Percentiles rank a stretch among this genome's conserved stretches.
Conservation (phyloP, 768 basidiomycete species). For the Leucocoprinus birnbaumii region DNA sequence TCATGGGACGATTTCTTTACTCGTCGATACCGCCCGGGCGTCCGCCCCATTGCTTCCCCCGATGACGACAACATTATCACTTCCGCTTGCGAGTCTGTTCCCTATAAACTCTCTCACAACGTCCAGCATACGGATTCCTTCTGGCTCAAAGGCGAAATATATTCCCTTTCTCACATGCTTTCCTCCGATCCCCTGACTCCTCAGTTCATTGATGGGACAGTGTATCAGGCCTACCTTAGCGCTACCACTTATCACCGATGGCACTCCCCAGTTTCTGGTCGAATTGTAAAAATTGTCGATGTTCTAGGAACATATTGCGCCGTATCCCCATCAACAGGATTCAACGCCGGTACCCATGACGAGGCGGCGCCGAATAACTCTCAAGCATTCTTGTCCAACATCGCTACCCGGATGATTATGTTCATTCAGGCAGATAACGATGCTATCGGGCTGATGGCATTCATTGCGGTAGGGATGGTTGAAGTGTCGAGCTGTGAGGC, state of each 20-base stretch:
- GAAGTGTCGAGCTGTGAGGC: slow-evolving; percentile 60
- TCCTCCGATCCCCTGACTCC: slow-evolving; percentile 33
- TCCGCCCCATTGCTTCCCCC: slow-evolving; percentile 35
- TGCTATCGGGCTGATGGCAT: slow-evolving; percentile 52
- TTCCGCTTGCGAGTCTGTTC: slow-evolving; percentile 51
- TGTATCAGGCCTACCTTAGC: slow-evolving; percentile 58
- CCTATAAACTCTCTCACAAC: slow-evolving; percentile 36
- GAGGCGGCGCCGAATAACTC: slow-evolving; percentile 20
- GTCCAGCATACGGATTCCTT: slow-evolving; percentile 44
- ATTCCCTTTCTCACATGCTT: slow-evolving; percentile 58
- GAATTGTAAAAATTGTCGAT: slow-evolving; percentile 34
- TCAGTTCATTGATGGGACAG: slow-evolving; percentile 45
- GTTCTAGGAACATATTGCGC: slow-evolving; percentile 53
- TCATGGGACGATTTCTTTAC: slow-evolving; percentile 61
- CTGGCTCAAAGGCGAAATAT: slow-evolving; percentile 62
- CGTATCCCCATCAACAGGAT: slow-evolving; percentile 22
- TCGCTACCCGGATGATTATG: slow-evolving; percentile 49
- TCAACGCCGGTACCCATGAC: slow-evolving; percentile 14
- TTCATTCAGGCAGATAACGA: slow-evolving; percentile 53
- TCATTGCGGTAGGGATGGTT: slow-evolving; percentile 57
- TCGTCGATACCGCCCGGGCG: slow-evolving; percentile 32
- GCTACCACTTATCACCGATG: slow-evolving; percentile 59
- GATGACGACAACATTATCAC: slow-evolving; percentile 34
- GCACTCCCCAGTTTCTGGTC: slow-evolving; percentile 55
- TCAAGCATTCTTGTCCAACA: slow-evolving; percentile 38